phyloP scores from a whole-genome alignment of 2,329 filamentous ascomycete genomes.

The Hymenoscyphus infarciens region DNA sequence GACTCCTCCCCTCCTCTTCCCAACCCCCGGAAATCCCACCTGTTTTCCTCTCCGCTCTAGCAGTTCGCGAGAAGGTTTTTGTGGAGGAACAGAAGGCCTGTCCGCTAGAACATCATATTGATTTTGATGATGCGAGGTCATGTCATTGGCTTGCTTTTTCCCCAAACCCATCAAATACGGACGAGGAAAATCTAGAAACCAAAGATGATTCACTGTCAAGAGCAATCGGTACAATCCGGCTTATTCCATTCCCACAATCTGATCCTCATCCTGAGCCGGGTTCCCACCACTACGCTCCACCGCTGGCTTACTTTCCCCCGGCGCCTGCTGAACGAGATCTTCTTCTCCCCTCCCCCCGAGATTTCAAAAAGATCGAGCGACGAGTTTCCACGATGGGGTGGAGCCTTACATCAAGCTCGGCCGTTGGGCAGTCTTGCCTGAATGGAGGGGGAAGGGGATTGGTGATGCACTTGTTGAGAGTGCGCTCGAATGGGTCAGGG shows the following conservation, averaged over 20 bases:
- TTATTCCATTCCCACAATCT: constrained; percentile 56
- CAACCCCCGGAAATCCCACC: constrained; percentile 41
- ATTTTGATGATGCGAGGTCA: constrained; percentile 71
- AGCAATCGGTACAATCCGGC: constrained; percentile 34
- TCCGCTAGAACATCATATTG: constrained; percentile 66
- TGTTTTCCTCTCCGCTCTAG: constrained; percentile 59
- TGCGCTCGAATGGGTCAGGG: constrained; percentile 63
- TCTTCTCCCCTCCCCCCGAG: constrained; percentile 8
- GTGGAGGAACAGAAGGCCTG: constrained; percentile 51
- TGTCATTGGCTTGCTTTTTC: constrained; percentile 68
- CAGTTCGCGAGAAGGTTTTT: constrained; percentile 56
- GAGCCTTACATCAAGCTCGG: constrained; percentile 84
- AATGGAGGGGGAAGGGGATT: constrained; percentile 63
- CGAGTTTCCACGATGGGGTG: constrained; percentile 52
- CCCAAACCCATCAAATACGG: too few relatives aligned
- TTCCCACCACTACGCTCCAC: not conserved
- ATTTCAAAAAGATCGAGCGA: constrained; percentile 34
- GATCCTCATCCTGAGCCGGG: constrained; percentile 33
- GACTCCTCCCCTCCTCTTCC: constrained; percentile 5
- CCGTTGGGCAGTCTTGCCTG: constrained; percentile 65
- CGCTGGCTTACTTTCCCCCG: not conserved
- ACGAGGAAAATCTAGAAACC: not conserved
- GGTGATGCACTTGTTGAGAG: constrained; percentile 63
- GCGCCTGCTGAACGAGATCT: not conserved
- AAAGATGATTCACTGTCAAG: not conserved